Conservation (phyloP, 2,329 filamentous ascomycete genomes). For the Pseudocercospora fuligena region DNA sequence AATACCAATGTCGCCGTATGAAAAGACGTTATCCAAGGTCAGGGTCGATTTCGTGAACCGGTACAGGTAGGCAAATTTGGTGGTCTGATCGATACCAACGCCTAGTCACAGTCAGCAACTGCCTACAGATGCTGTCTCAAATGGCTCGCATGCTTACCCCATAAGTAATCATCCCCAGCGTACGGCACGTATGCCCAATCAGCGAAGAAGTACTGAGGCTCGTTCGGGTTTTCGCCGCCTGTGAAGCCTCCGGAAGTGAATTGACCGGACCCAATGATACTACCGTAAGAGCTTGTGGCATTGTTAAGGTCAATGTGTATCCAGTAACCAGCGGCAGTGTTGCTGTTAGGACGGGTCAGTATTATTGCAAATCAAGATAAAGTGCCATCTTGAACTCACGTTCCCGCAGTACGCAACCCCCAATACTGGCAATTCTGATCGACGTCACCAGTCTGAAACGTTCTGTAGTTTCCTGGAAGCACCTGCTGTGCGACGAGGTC, state of each 20-base stretch:
- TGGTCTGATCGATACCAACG: constrained; percentile 8
- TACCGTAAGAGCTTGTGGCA: constrained; percentile 10
- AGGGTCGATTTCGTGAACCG: background rate
- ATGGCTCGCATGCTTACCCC: background rate
- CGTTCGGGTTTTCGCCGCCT: background rate
- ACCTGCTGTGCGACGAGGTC: constrained; percentile 3
- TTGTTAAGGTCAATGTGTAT: constrained; percentile 9
- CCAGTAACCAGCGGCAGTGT: background rate
- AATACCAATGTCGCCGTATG: constrained; percentile 4
- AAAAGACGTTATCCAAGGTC: background rate
- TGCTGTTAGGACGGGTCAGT: background rate
- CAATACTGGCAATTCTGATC: constrained; percentile 18
- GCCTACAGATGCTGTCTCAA: background rate
- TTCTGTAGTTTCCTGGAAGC: background rate
- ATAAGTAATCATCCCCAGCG: constrained; percentile 4
- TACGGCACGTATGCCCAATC: constrained; percentile 21
- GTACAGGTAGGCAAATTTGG: constrained; percentile 5
- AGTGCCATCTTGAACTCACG: background rate
- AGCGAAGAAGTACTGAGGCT: constrained; percentile 12
- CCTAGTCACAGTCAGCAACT: background rate
- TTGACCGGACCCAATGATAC: constrained; percentile 1
- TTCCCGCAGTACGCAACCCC: background rate
- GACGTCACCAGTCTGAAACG: constrained; percentile 12
- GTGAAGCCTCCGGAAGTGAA: background rate
- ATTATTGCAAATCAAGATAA: background rate